Base-by-base conservation (phyloP, 805 yeast species). In the Barnettozyma populi region DNA sequence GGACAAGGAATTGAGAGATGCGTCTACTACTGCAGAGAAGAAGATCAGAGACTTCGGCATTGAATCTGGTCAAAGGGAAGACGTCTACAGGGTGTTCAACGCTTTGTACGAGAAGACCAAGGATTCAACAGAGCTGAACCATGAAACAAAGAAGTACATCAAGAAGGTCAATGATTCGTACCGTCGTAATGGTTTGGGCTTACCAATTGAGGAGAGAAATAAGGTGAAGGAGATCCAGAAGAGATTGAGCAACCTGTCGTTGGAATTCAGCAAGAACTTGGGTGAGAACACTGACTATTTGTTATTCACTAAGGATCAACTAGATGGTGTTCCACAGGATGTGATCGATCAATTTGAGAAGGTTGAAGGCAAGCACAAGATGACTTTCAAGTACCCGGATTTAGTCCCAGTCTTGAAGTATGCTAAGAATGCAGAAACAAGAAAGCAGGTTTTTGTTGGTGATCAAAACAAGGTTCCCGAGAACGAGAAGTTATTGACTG, bases 341-440 rank as follows among this genome's bases (percentile, higher is more conserved):
- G 78, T 78, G 2, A 55, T 85, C 54, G 73, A 72, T 18, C 84
- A 76, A 59, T 83, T 81, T 57, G 84, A 75, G 46, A 67, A 65
- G 48, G 68, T 70, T 21, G 67, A 68, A 32, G 47, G 38, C 4
- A 64, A 62, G 51, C 70, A 63, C 54, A 83, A 83, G 60, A 84
- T 88, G 72, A 84, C 94, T 2, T 86, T 78, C 70, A 86, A 88
- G 64, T 85, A 84, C 58, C 94, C 95, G 1, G 95, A 87, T 60
- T 64, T 84, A 42, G 69, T 83, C 52, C 95, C 95, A 2, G 84
- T 84, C n/a, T 65, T 86, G 64, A 84, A 85, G 62, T 80, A 80
- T 63, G 90, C 95, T 38, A 71, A 73, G 47, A 67, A 67, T 52
- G 74, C 80, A 38, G 76, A 75, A 19, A 85, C 94, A 2, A 78